These are phyloP conservation scores for Pterothamnion heteromorphum DNA, from an alignment of 31 red algal genomes.

Conservation along the genomic window DNA sequence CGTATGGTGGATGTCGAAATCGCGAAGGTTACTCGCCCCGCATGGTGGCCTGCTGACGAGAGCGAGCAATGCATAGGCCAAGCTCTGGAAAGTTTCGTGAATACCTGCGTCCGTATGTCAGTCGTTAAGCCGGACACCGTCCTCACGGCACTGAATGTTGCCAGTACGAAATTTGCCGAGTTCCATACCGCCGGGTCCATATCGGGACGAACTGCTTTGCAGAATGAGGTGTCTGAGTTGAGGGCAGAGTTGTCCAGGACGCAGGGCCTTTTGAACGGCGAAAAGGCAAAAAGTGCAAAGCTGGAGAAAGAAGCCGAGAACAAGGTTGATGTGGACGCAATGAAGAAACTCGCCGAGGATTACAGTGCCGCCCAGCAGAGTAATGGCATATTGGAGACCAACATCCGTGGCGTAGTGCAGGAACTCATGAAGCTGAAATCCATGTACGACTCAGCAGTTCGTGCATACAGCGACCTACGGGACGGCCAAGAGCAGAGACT, in stretches of 20 bases:
- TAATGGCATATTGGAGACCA: too few species aligned
- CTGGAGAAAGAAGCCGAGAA: neutral
- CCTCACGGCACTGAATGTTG: neutral
- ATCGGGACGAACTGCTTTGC: neutral
- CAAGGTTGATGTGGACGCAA: neutral
- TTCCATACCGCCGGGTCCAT: neutral
- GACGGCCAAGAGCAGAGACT: too few species aligned
- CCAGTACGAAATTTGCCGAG: neutral
- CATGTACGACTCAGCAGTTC: too few species aligned
- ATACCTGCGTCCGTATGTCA: neutral
- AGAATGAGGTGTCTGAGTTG: neutral
- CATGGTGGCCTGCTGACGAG: neutral
- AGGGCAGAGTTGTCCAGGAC: too few species aligned
- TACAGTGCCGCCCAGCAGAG: too few species aligned
- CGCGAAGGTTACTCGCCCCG: neutral
- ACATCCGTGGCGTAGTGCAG: too few species aligned
- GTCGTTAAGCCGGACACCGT: neutral
- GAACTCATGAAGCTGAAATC: too few species aligned
- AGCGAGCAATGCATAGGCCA: neutral
- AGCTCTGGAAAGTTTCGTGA: neutral
- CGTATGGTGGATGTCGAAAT: neutral
- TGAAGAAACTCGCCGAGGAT: too few species aligned
- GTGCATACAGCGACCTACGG: too few species aligned
- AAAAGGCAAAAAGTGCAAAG: too few species aligned
- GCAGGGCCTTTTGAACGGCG: too few species aligned